Base-by-base conservation (phyloP, 352 stramenopile genomes). In the Globisporangium recalcitrans region DNA sequence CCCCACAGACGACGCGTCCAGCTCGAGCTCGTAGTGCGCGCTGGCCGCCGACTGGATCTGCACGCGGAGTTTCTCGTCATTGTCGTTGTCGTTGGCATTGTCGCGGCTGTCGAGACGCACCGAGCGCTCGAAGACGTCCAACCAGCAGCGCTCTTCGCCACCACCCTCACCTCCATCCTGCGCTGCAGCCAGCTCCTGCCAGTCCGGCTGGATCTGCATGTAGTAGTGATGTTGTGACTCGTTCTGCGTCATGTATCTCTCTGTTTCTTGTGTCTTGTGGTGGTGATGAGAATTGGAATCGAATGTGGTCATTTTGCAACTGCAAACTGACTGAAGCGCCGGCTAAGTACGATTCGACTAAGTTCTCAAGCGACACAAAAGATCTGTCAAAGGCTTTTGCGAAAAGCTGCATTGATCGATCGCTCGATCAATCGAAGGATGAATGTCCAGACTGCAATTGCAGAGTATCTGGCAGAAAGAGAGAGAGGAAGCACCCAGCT, bases 141-240 rank as follows among this genome's bases (percentile, higher is more conserved):
- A 31, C 76, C 77, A 86, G 63, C 69, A 85, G 14, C 60, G 68
- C 24, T 70, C 52, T 42, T 56, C 27, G 9, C 6, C 21, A n/a
- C 16, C 65, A 8, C 32, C 36, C 1, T 14, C 24, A 6, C 48
- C 29, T 21, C 61, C 49, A 9, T 66, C 60, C 4, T 31, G 14
- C 3, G 51, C 26, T 1, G 29, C 31, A 0, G 65, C 52, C 29
- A 69, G 40, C 7, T 44, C 47, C 52, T 76, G 53, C 82, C 82
- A 91, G 64, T 91, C 80, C 11, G 75, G 68, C 70, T 90, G 71
- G 56, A 91, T 68, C 67, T 90, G 76, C 73, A 88, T 73, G 73
- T 86, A 88, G 29, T 86, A 88, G 29, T 65, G 52, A 59, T 51
- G 48, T 29, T 49, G 24, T 22, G 48, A 46, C 52, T 52, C 14